A percentile compares a stretch with the other conserved stretches of the same genome.
Conservation (phyloP, 306 rosid genomes). For the Fragaria vesca region DNA sequence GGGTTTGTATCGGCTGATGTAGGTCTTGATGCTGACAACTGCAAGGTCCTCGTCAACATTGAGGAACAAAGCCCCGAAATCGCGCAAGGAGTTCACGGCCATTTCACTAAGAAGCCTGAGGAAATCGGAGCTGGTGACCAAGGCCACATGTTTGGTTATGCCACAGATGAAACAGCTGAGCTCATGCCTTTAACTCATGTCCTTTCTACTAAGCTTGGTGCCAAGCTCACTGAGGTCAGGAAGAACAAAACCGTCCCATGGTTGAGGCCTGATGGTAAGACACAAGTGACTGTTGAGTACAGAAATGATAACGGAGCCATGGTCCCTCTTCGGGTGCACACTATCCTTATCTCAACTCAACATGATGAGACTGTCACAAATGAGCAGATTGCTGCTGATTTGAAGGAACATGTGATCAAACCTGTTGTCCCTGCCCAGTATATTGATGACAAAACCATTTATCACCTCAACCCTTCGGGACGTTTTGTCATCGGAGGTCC, state of each 20-base stretch:
- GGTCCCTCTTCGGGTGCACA: slow-evolving; percentile 77
- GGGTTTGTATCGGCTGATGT: slow-evolving; percentile 69
- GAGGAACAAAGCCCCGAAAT: slow-evolving; percentile 84
- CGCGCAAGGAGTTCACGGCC: slow-evolving; percentile 83
- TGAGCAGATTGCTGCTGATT: slow-evolving; percentile 57
- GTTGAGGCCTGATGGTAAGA: slow-evolving; percentile 84
- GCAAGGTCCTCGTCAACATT: slow-evolving; percentile 77
- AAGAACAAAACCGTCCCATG: slow-evolving; percentile 71
- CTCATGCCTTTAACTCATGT: slow-evolving; percentile 81
- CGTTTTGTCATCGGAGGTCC: slow-evolving; percentile 85
- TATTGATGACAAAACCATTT: slow-evolving; percentile 74
- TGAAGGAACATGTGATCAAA: slow-evolving; percentile 76
- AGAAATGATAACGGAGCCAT: slow-evolving; percentile 70
- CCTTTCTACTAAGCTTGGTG: slow-evolving; percentile 76
- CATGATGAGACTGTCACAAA: slow-evolving; percentile 67
- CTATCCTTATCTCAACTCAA: slow-evolving; percentile 77
- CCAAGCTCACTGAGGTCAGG: slow-evolving; percentile 75
- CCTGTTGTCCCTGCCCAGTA: slow-evolving; percentile 64
- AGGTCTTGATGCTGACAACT: slow-evolving; percentile 76
- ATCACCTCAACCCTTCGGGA: slow-evolving; percentile 78
- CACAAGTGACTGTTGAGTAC: slow-evolving; percentile 86
- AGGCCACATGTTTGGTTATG: slow-evolving; percentile 88
- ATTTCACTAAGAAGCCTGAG: slow-evolving; percentile 68
- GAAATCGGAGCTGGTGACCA: slow-evolving; percentile 88
- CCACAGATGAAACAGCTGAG: slow-evolving; percentile 75